Conservation (phyloP, 139 green algal species). For the Chlamydomonas schloesseri region DNA sequence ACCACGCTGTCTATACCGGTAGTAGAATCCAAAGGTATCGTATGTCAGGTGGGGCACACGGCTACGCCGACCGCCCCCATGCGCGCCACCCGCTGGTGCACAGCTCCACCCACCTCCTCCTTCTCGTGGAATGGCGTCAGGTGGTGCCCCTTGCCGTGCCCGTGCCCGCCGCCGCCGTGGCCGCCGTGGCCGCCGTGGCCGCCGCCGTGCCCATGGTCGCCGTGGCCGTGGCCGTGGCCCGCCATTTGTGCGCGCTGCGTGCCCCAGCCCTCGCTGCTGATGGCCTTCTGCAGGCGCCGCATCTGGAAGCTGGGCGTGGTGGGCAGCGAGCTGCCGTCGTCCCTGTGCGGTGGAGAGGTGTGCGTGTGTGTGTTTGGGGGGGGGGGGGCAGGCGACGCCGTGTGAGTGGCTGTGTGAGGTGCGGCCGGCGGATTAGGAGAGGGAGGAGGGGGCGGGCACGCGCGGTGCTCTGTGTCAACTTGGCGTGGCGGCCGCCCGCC, state of each 20-base stretch:
- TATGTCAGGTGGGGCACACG: too few relatives aligned
- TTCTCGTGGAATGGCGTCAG: slow-evolving; percentile 31
- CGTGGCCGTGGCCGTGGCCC: not conserved
- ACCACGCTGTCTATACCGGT: too few relatives aligned
- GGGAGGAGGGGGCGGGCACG: too few relatives aligned
- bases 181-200: not conserved
- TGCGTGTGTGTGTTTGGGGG: too few relatives aligned
- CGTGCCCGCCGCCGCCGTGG: not conserved
- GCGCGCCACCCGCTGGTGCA: too few relatives aligned
- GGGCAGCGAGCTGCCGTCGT: slow-evolving; percentile 39
- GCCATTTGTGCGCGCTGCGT: not conserved
- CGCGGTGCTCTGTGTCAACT: too few relatives aligned
- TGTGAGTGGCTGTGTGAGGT: too few relatives aligned
- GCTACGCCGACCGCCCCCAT: too few relatives aligned
- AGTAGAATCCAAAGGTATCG: too few relatives aligned
- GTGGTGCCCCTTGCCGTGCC: not conserved
- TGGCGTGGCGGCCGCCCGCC: too few relatives aligned
- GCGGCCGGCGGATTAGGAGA: too few relatives aligned
- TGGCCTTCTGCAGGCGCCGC: slow-evolving; percentile 39
- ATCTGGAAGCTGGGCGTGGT: slow-evolving; percentile 30
- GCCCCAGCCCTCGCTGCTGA: slow-evolving; percentile 20
- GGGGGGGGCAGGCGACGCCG: too few relatives aligned
- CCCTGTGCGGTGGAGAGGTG: not conserved
- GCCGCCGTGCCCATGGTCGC: not conserved
- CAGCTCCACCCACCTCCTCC: slow-evolving; percentile 15